Percentiles rank a stretch among this genome's conserved stretches.
Evolutionary conservation across 805 yeast genomes (phyloP).

Genomic region (Teunomyces funiuensis): DNA sequence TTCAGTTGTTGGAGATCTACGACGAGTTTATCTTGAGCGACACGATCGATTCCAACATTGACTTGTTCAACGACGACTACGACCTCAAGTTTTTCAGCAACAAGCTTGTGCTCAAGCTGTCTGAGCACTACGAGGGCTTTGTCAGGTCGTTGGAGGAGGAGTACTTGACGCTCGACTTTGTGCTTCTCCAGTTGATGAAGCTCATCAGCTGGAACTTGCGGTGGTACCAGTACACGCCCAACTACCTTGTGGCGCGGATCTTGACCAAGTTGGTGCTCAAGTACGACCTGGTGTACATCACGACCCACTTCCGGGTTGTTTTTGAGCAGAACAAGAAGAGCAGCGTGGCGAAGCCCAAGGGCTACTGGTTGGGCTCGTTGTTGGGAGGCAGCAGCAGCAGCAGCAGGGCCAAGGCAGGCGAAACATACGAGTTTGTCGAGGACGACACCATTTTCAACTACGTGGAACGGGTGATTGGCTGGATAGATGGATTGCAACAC

Average conservation of each 20-base stretch:
- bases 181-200: constrained; percentile 38
- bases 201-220: constrained; percentile 62
- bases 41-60: constrained; percentile 29
- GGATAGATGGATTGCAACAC: constrained; percentile 25
- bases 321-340: constrained; percentile 29
- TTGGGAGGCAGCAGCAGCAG: constrained; percentile 6
- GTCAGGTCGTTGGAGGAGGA: constrained; percentile 25
- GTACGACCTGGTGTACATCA: constrained; percentile 42
- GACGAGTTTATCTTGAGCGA: constrained; percentile 43
- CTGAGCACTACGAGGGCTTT: constrained; percentile 21
- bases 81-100: constrained; percentile 26
- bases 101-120: constrained; percentile 31
- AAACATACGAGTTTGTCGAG: constrained; percentile 24
- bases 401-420: constrained; percentile 9
- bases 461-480: constrained; percentile 26
- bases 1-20: constrained; percentile 48
- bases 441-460: constrained; percentile 35
- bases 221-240: constrained; percentile 60
- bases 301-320: constrained; percentile 39
- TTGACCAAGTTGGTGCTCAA: constrained; percentile 42
- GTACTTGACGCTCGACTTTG: constrained; percentile 32
- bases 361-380: constrained; percentile 7
- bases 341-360: constrained; percentile 12
- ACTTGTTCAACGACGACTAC: constrained; percentile 30
- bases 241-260: constrained; percentile 39